Evolutionary conservation across 768 basidiomycete species (phyloP).

Genomic region (Podaxis pistillaris): DNA sequence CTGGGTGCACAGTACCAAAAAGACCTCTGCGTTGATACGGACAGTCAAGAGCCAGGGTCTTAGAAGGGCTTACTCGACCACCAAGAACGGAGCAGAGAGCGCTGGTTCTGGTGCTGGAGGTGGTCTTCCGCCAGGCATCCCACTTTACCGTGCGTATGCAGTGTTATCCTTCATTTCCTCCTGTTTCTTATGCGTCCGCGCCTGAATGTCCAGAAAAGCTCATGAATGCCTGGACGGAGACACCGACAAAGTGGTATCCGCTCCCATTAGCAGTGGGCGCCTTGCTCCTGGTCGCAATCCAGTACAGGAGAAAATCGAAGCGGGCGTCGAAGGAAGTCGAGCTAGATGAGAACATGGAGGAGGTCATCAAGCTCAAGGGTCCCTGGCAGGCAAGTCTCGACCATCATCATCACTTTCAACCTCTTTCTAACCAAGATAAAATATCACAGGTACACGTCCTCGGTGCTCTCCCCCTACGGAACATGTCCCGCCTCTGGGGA

Average conservation of each 20-base stretch:
- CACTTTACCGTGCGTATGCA: constrained; percentile 50
- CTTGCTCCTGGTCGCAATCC: constrained; percentile 76
- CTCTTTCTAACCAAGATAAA: background rate
- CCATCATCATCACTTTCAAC: background rate
- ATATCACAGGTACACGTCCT: constrained; percentile 85
- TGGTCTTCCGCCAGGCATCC: constrained; percentile 28
- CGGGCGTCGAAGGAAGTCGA: constrained; percentile 61
- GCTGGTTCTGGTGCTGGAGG: constrained; percentile 16
- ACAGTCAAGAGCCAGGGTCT: constrained; percentile 40
- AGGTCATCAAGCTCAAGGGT: constrained; percentile 78
- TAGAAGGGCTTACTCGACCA: constrained; percentile 38
- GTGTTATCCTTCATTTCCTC: constrained; percentile 5
- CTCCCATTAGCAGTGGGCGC: constrained; percentile 89
- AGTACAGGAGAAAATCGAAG: constrained; percentile 62
- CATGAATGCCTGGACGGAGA: constrained; percentile 76
- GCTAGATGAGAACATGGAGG: constrained; percentile 81
- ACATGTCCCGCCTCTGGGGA: constrained; percentile 96
- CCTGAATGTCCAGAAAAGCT: constrained; percentile 49
- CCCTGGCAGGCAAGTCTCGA: constrained; percentile 80
- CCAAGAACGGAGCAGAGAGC: constrained; percentile 27
- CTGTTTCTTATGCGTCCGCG: constrained; percentile 4
- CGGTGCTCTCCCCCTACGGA: constrained; percentile 90
- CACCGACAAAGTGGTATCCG: constrained; percentile 95
- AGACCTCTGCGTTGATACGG: constrained; percentile 46
- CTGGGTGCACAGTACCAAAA: constrained; percentile 54